These are phyloP conservation scores for Haberlea rhodopensis DNA, from an alignment of 257 asterid species.

Conservation along the genomic window DNA sequence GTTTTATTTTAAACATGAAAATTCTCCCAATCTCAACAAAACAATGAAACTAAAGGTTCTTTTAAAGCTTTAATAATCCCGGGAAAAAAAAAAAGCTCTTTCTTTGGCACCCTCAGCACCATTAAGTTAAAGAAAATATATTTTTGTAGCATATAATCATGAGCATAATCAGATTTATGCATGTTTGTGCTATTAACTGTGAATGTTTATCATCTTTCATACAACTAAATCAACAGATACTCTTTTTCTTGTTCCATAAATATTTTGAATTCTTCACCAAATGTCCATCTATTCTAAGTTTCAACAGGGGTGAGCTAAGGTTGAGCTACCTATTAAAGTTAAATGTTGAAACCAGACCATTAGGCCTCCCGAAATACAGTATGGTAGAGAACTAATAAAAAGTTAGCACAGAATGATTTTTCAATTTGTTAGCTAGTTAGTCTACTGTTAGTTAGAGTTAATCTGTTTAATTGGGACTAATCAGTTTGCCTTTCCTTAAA, in stretches of 20 bases:
- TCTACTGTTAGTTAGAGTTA: neutral
- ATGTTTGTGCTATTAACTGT: too few species aligned
- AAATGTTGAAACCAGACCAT: neutral
- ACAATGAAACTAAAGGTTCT: neutral
- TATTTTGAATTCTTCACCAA: neutral
- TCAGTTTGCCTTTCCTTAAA: neutral
- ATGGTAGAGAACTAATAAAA: too few species aligned
- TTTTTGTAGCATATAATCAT: neutral
- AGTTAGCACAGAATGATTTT: neutral
- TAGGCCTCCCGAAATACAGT: neutral
- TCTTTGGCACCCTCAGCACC: neutral
- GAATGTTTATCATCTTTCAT: neutral
- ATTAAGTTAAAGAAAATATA: neutral
- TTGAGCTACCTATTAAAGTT: neutral
- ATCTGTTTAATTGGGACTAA: too few species aligned
- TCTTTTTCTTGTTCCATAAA: neutral
- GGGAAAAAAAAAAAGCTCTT: too few species aligned
- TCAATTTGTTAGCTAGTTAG: neutral
- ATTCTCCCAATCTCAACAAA: neutral
- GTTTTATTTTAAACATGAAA: neutral
- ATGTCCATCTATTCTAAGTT: too few species aligned
- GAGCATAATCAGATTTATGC: neutral
- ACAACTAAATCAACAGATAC: too few species aligned
- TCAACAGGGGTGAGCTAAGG: too few species aligned
- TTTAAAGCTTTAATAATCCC: neutral